Base-by-base conservation (phyloP, 768 basidiomycete species). In the Boletus pseudo-olivaceus region DNA sequence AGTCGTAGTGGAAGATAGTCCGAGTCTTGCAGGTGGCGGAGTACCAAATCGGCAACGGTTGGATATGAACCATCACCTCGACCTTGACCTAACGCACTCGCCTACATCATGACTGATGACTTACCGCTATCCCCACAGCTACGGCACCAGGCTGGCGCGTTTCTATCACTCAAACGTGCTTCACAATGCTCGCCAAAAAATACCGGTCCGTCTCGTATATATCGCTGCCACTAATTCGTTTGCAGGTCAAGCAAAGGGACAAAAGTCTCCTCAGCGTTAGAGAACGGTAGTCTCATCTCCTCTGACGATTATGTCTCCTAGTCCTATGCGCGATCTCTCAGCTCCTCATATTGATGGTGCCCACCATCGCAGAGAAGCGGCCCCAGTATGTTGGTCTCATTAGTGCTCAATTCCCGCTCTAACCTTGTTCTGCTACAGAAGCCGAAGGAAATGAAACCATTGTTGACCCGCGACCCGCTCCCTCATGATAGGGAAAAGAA, bases 141-240 rank as follows among this genome's bases (percentile, higher is more conserved):
- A 67, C 62, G 69, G 60, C 67, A 60, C 67, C 69, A 63, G 71
- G 71, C 59, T 53, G 54, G 49, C 65, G 71, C 69, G 62, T 69
- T 71, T 67, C 52, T 59, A 59, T 60, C 62, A 46, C 46, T 44
- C 57, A 7, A 70, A 66, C 67, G 61, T 72, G 68, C 43, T n/a
- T 43, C 59, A 9, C 40, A 50, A 60, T 63, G 52, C 20, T 47
- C 26, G 6, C 55, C 52, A 59, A 57, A 58, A 62, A 64, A 59
- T 49, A 49, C 61, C 53, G 62, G 66, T 58, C 55, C 44, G 61
- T 48, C 56, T 51, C 26, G 43, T 69, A 69, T 69, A 68, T 68
- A 68, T 68, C 53, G 15, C 54, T 49, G 15, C 55, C 19, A 42
- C 49, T 56, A 45, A 54, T 57, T 19, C 53, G 40, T 56, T 48